phyloP scores from a whole-genome alignment of 2,329 filamentous ascomycete species.

The Davidsoniella neocaledoniae region DNA sequence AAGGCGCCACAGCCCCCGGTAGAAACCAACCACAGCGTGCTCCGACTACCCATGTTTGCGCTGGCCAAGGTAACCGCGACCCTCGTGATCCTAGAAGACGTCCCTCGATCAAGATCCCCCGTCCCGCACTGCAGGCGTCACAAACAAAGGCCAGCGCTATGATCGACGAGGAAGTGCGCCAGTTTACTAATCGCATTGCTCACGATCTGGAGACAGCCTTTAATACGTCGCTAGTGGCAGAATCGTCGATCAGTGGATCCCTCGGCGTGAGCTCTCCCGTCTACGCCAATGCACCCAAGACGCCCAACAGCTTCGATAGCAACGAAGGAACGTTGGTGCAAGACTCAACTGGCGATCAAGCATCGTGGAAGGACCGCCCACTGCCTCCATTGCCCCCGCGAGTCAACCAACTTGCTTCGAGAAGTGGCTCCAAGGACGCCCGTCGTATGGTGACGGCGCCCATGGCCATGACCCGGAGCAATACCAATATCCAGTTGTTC shows the following conservation, averaged over 20 bases:
- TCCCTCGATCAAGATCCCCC: slow-evolving; percentile 1
- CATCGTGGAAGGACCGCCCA: slow-evolving; percentile 30
- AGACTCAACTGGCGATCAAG: slow-evolving; percentile 12
- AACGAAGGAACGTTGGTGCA: slow-evolving; percentile 17
- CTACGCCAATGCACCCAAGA: slow-evolving; percentile 7
- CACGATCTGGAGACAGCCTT: slow-evolving; percentile 89
- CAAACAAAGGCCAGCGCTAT: slow-evolving; percentile 8
- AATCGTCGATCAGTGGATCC: slow-evolving; percentile 11
- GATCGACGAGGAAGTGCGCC: slow-evolving; percentile 58
- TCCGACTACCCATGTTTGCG: not conserved
- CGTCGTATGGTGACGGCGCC: slow-evolving; percentile 31
- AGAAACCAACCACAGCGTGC: not conserved
- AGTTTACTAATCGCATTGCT: slow-evolving; percentile 65
- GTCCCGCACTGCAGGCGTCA: not conserved
- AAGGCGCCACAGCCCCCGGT: not conserved
- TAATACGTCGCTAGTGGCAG: slow-evolving; percentile 42
- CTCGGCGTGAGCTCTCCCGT: slow-evolving; percentile 8
- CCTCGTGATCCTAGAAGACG: slow-evolving; percentile 2
- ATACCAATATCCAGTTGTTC: slow-evolving; percentile 17
- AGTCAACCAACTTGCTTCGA: slow-evolving; percentile 20
- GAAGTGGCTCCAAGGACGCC: slow-evolving; percentile 20
- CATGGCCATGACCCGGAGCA: slow-evolving; percentile 20
- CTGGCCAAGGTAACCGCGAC: slow-evolving; percentile 1
- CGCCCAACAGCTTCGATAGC: slow-evolving; percentile 14
- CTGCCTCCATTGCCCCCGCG: slow-evolving; percentile 31